Evolutionary conservation across 208 protist species (phyloP), one percentile per base, ranked within the genome.

Genomic region (Trypanosoma platydactyli): DNA sequence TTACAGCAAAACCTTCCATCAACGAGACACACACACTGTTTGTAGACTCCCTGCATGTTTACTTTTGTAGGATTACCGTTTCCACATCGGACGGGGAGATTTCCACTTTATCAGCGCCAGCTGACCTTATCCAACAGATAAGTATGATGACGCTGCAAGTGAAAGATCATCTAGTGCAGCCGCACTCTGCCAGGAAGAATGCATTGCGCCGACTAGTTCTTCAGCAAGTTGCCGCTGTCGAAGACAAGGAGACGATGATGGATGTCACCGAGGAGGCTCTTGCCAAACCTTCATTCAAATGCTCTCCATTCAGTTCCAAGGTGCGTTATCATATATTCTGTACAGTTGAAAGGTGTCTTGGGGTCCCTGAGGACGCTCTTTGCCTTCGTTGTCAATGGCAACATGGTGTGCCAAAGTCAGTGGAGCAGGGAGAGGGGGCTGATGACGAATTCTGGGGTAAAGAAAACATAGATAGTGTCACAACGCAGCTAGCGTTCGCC

Each of bases 31-130:
- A 94, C 76, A 94, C 88, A 29, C 67, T 94, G 6, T 76, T 82
- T 38, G 84, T 94, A 1, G 82, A 88, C 68, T 81, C 88, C 1
- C 58, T 77, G 4, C 64, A 89, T 77, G 88, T 94, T 35, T 91
- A 94, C 61, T 76, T 65, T 3, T 89, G 91, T 41, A 59, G 64
- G 33, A 75, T 94, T 9, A 72, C 77, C 3, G 69, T 80, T 22
- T 51, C 65, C 18, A 64, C 56, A n/a, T 60, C 70, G 7, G 42
- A 53, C 12, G 68, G 58, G 48, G 24, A 16, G 20, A 20, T n/a
- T 11, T 15, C 48, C 7, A 33, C 16, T 2, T n/a, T 30, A 25
- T 62, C 65, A 18, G 48, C 11, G 25, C 12, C 42, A 53, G 22
- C 24, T 33, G 56, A 45, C 40, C 33, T 71, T 35, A 40, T 71